Evolutionary conservation across 1,284 basidiomycete species (phyloP), one percentile per base, ranked within the genome.

Genomic region (Apiotrichum domesticum): DNA sequence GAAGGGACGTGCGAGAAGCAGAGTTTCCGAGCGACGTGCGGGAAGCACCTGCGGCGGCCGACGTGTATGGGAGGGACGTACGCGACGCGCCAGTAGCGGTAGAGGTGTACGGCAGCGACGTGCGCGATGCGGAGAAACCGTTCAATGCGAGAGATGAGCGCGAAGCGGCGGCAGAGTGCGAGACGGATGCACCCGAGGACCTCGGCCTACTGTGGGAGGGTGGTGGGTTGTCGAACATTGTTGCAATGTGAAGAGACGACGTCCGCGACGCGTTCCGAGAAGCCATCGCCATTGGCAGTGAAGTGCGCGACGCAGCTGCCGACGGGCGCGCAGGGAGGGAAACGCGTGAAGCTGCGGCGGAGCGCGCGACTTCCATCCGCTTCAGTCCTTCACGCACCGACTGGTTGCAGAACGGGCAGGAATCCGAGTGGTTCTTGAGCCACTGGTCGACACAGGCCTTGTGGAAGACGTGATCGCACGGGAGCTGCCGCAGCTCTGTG

Each of bases 381-480:
- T 35, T 15, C 15, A 63, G 41, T n/a, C 55, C 47, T 7, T 60
- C 60, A 45, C 59, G 55, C n/a, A 69, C 66, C 9, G 57, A 52
- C 33, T 61, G 58, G 54, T 66, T 68, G 59, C 71, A 73, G 52
- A 63, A 66, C 1, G 71, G 71, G 54, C 71, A 73, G 33, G 60
- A 61, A 8, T 62, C 66, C 13, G 66, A 64, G 39, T 67, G 66
- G 32, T 58, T 54, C 14, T 56, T 48, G 35, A 73, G 56, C 71
- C 71, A 73, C 46, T 67, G 55, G 57, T 73, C 71, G 11, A 73
- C 67, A 48, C 71, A 73, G 15, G 56, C 59, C 9, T 65, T 63
- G 57, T 73, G 72, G 55, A 65, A 73, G 34, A 69, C 59, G 53
- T 73, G 72, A 33, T 57, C 61, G 50, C 72, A 73, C 3, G 63